These are phyloP conservation scores for Fusarium tricinctum DNA, from an alignment of 2,329 filamentous ascomycete species.

Conservation along the genomic window DNA sequence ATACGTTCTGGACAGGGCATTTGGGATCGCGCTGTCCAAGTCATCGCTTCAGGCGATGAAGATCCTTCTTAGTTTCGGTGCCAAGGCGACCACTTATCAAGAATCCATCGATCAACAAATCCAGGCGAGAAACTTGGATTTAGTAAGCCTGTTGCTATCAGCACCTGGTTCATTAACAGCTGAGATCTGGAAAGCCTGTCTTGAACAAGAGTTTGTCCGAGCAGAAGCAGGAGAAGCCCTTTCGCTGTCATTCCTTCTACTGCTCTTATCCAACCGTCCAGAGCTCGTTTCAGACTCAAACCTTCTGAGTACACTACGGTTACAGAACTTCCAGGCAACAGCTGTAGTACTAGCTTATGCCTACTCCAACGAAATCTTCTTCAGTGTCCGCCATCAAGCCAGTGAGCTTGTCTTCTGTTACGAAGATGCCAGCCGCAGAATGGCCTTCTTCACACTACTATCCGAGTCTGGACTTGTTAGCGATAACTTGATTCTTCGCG, in stretches of 20 bases:
- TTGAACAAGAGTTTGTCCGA: slow-evolving; percentile 6
- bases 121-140: background rate
- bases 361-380: slow-evolving; percentile 7
- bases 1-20: slow-evolving; percentile 2
- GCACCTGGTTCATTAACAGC: background rate
- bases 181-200: background rate
- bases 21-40: slow-evolving; percentile 19
- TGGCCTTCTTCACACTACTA: background rate
- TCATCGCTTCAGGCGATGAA: background rate
- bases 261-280: background rate
- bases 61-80: slow-evolving; percentile 26
- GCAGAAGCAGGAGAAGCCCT: background rate
- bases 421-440: background rate
- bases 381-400: background rate
- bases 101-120: background rate
- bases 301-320: background rate
- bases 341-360: slow-evolving; percentile 17
- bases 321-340: slow-evolving; percentile 7
- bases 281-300: background rate
- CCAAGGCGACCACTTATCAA: background rate
- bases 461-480: background rate
- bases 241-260: background rate
- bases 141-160: slow-evolving; percentile 7
- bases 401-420: background rate
- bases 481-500: slow-evolving; percentile 8